These are phyloP conservation scores for Emergomyces orientalis DNA, from an alignment of 2,329 filamentous ascomycete genomes.

Conservation along the genomic window DNA sequence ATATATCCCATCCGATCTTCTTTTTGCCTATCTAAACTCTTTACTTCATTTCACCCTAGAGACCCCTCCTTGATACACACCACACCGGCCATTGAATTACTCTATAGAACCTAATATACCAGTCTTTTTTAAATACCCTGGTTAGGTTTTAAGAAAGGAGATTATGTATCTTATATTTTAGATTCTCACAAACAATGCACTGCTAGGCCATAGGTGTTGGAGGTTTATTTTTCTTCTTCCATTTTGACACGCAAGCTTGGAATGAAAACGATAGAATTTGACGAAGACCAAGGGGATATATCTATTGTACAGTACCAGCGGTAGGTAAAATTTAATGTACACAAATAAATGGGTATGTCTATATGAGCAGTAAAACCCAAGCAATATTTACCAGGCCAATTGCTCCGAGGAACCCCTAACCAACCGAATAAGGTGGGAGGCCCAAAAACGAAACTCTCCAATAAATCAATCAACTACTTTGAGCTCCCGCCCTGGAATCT, in stretches of 20 bases:
- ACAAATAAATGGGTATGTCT: not conserved
- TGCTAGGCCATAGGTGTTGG: too few species aligned
- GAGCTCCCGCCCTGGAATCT: not conserved
- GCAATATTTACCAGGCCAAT: not conserved
- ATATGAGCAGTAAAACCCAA: not conserved
- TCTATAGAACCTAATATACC: not conserved
- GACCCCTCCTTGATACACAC: too few species aligned
- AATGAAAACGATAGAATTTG: not conserved
- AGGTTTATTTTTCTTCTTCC: not conserved
- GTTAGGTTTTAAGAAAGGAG: not conserved
- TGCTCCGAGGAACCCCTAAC: not conserved
- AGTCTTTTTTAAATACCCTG: not conserved
- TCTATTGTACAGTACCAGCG: not conserved
- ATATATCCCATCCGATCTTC: not conserved
- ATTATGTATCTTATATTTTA: not conserved
- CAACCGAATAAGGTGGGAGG: not conserved
- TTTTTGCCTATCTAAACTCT: not conserved
- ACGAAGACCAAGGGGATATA: not conserved
- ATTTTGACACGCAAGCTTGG: not conserved
- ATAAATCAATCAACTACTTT: not conserved
- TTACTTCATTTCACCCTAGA: not conserved
- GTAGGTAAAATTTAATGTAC: not conserved
- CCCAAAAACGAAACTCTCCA: not conserved
- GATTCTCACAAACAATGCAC: not conserved
- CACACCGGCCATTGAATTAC: not conserved